A percentile compares a stretch with the other conserved stretches of the same genome.
Conservation (phyloP, 495 filamentous ascomycete genomes). For the Neurospora sp. region DNA sequence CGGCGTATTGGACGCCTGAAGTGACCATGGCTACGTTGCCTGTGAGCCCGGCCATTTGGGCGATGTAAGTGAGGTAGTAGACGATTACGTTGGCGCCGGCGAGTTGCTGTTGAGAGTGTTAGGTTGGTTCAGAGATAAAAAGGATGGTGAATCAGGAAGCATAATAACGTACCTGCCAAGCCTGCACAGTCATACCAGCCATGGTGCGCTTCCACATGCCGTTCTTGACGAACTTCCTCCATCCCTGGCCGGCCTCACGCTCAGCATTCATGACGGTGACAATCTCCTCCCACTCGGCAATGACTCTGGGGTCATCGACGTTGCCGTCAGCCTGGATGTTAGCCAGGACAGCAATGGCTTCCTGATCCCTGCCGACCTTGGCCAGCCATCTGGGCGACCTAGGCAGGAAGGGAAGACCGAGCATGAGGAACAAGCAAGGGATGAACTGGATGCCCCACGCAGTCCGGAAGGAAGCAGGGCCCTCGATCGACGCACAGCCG, state of each 20-base stretch:
- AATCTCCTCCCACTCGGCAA: slow-evolving; percentile 68
- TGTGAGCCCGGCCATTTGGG: slow-evolving; percentile 53
- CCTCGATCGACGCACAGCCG: slow-evolving; percentile 49
- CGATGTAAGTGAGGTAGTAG: slow-evolving; percentile 66
- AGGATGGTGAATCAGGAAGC: no score
- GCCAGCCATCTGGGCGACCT: slow-evolving; percentile 66
- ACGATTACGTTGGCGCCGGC: slow-evolving; percentile 60
- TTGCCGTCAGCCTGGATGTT: slow-evolving; percentile 59
- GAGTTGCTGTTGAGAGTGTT: slow-evolving; percentile 44
- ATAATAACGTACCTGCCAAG: slow-evolving; percentile 25
- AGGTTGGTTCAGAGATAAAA: no score
- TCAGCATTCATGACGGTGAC: slow-evolving; percentile 47
- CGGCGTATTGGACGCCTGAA: slow-evolving; percentile 62
- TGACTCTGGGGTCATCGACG: slow-evolving; percentile 53
- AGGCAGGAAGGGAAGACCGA: slow-evolving; percentile 60
- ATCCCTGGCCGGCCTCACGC: slow-evolving; percentile 42
- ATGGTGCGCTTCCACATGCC: slow-evolving; percentile 66
- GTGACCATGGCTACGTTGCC: slow-evolving; percentile 59
- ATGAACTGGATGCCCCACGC: slow-evolving; percentile 68
- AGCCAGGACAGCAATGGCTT: slow-evolving; percentile 57
- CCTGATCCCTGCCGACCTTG: slow-evolving; percentile 55
- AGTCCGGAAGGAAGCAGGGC: slow-evolving; percentile 56
- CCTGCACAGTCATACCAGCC: slow-evolving; percentile 57
- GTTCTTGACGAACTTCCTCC: slow-evolving; percentile 50
- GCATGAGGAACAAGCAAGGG: slow-evolving; percentile 52